These are phyloP conservation scores for Hemileccinum impolitum DNA, from an alignment of 768 basidiomycete species.

Conservation along the genomic window DNA sequence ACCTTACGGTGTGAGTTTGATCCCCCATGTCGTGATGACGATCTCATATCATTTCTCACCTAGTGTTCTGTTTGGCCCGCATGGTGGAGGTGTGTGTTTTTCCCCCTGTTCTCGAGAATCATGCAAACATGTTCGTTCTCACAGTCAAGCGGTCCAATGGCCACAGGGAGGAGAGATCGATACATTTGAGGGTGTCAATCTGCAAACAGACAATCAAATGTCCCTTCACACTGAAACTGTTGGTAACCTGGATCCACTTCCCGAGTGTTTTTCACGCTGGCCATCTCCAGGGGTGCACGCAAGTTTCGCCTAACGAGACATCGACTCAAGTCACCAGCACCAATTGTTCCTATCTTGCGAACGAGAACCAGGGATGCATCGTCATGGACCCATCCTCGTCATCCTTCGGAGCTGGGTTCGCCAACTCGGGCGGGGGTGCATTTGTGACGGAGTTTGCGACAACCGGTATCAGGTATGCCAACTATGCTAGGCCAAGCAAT, in stretches of 20 bases:
- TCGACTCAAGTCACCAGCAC: slow-evolving; percentile 53
- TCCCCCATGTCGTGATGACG: neutral
- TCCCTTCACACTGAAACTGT: slow-evolving; percentile 67
- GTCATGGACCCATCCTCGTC: slow-evolving; percentile 49
- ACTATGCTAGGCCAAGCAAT: neutral
- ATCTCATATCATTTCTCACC: neutral
- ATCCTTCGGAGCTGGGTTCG: slow-evolving; percentile 68
- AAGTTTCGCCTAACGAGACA: slow-evolving; percentile 46
- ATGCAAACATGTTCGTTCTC: neutral
- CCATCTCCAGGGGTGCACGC: slow-evolving; percentile 45
- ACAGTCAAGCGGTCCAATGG: slow-evolving; percentile 54
- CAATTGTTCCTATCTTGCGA: slow-evolving; percentile 55
- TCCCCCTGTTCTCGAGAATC: neutral
- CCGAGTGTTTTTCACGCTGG: neutral
- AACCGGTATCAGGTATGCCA: slow-evolving; percentile 58
- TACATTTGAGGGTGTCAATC: slow-evolving; percentile 80
- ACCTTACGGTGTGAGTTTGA: slow-evolving; percentile 53
- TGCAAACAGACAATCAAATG: slow-evolving; percentile 61
- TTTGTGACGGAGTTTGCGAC: slow-evolving; percentile 72
- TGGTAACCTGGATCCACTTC: slow-evolving; percentile 11
- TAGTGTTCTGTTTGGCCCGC: slow-evolving; percentile 75
- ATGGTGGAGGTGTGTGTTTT: slow-evolving; percentile 41
- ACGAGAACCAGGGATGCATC: slow-evolving; percentile 63
- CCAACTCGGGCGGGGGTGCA: slow-evolving; percentile 63
- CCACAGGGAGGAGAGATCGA: slow-evolving; percentile 72